Evolutionary conservation across 495 filamentous ascomycete species (phyloP), one percentile per base, ranked within the genome.

Genomic region (Glonium stellatum): DNA sequence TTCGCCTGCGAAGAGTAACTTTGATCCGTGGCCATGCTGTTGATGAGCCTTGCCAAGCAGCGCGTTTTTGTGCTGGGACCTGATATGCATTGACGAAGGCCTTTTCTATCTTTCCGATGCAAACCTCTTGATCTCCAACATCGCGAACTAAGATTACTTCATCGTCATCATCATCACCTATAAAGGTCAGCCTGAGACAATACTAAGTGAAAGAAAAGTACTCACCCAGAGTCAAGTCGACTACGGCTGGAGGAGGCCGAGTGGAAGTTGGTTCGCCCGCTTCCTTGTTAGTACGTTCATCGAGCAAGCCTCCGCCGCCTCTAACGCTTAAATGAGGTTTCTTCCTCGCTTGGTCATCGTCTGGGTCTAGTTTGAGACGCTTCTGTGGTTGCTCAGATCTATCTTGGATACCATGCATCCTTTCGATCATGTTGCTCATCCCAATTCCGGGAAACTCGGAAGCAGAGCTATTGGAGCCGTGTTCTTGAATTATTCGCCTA

Each of bases 91-190:
- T 85, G 58, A 95, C 75, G 53, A 73, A 84, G 4, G 85, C 84
- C 19, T 79, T 77, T 39, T 89, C 82, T 19, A 97, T 68, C 70
- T 84, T 86, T 8, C 93, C 93, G 69, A 89, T 91, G 73, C 93
- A 97, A 25, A 97, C 87, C 65, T 89, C 84, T 65, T 86, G 80
- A 19, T 79, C 75, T 22, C 56, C 60, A 11, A 71, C 70, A 50
- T 75, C 76, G 23, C 62, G 67, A 11, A 81, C 47, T 53, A 79
- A 54, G n/a, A 80, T 69, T 1, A 80, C 51, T 13, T 85, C 76
- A 39, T 82, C 81, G 39, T 87, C 86, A 41, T 66, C 86, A 41
- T 66, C 68, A 51, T 65, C 58, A 18, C 56, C 50, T 66, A 34
- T 15, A 1, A 9, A 11, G 25, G 48, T 51, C 25, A 51, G 48